Evolutionary conservation across 2,329 filamentous ascomycete genomes (phyloP), one percentile per base, ranked within the genome.

Genomic region (Alternaria infectoria): DNA sequence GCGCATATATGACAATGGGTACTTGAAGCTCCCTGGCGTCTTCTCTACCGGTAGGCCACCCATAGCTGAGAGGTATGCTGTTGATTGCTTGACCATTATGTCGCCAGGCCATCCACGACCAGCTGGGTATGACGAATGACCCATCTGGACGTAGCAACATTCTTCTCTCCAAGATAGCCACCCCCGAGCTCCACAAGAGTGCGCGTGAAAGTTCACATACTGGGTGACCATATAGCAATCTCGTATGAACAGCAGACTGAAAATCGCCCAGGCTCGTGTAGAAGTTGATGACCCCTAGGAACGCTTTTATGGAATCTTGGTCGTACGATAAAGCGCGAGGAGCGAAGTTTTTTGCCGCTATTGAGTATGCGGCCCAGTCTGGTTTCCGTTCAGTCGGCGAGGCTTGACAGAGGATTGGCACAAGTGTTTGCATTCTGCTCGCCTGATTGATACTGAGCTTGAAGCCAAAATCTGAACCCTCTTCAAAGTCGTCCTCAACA

Each of bases 361-460:
- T 1, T 0, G 40, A 21, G 17, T 44, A 44, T 12, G 5, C 11
- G 4, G 1, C 0, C 40, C 40, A 44, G 5, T 10, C 12, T 43
- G 26, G 26, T 11, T 28, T 2, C 10, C 26, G 4, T 28, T 5
- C 10, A 30, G 11, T 30, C 12, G 3, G 11, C 12, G 28, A 30
- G 12, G 12, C 28, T 13, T 13, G 12, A 11, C 40, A 17, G 0
- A 44, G n/a, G 40, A 6, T 17, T 19, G 10, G 17, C 10, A 21
- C 1, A 21, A 30, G 12, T 1, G 0, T 0, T 30, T 3, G 12
- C 12, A 30, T 30, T 2, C 2, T 13, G 12, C 4, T 0, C 3
- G 28, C 13, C 2, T 6, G 0, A 6, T 30, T 7, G 28, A 2
- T 1, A 13, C 1, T 30, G 12, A 3, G 0, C 10, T 44, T 44